These are phyloP conservation scores for Amanita exitialis DNA, from an alignment of 768 basidiomycete genomes.

Conservation along the genomic window DNA sequence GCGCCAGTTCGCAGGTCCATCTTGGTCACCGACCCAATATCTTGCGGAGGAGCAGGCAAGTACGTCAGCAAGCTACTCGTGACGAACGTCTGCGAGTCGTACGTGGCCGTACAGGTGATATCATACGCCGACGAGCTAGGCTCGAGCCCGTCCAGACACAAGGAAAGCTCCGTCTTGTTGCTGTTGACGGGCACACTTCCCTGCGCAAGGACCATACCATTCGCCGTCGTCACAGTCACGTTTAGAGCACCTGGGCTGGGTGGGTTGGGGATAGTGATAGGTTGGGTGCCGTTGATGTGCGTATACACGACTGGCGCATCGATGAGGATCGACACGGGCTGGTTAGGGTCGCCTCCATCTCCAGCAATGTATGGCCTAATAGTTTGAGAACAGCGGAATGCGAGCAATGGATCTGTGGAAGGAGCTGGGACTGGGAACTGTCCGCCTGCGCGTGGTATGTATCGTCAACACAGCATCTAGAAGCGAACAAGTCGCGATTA, in stretches of 20 bases:
- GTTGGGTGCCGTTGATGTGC: constrained; percentile 33
- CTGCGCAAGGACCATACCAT: constrained; percentile 30
- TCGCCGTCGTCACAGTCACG: constrained; percentile 34
- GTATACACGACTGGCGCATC: constrained; percentile 41
- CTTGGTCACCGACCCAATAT: constrained; percentile 49
- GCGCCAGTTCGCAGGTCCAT: constrained; percentile 54
- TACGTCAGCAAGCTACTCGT: constrained; percentile 35
- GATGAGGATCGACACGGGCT: constrained; percentile 36
- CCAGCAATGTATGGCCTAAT: constrained; percentile 52
- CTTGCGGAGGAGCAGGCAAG: constrained; percentile 35
- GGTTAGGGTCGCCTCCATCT: constrained; percentile 24
- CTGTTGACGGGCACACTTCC: constrained; percentile 42
- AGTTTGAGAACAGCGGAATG: constrained; percentile 48
- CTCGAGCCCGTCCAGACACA: constrained; percentile 35
- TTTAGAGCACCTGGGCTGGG: constrained; percentile 18
- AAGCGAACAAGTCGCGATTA: constrained; percentile 1
- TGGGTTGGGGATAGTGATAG: constrained; percentile 23
- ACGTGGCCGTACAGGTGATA: constrained; percentile 27
- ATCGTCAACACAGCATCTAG: not conserved
- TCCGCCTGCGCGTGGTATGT: constrained; percentile 20
- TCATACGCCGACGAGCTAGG: constrained; percentile 30
- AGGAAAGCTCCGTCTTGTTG: constrained; percentile 36
- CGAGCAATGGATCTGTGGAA: constrained; percentile 35
- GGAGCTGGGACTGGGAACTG: constrained; percentile 30
- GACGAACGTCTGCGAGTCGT: constrained; percentile 30